Evolutionary conservation across 1,284 basidiomycete species (phyloP).

Genomic region (Ceratorhiza oryzae-sativae): DNA sequence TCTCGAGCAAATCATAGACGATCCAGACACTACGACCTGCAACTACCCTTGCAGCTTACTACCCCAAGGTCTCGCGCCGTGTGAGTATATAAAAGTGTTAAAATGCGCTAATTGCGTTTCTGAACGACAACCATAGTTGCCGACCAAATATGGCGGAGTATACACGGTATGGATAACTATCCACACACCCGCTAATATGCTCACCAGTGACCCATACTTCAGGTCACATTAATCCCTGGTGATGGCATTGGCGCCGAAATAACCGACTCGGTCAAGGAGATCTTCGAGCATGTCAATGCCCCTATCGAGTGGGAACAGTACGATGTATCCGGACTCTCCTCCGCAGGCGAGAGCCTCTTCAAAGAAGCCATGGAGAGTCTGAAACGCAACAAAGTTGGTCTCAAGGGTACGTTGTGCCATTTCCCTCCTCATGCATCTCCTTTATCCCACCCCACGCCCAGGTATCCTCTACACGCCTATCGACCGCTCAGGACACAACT

Average conservation of each 20-base stretch:
- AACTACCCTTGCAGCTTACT: conserved; percentile 81
- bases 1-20: conserved; percentile 9
- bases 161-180: conserved; percentile 70
- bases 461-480: conserved; percentile 99
- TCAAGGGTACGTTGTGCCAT: conserved; percentile 79
- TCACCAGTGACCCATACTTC: neutral
- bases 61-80: conserved; percentile 74
- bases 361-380: conserved; percentile 97
- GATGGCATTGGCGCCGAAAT: conserved; percentile 98
- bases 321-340: conserved; percentile 96
- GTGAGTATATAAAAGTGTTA: conserved; percentile 53
- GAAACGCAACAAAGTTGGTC: conserved; percentile 95
- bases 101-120: neutral
- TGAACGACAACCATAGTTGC: conserved; percentile 59
- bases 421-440: neutral
- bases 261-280: conserved; percentile 98
- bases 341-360: conserved; percentile 93
- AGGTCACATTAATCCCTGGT: conserved; percentile 91
- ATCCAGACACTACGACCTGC: conserved; percentile 52
- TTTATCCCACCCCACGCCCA: conserved; percentile 49
- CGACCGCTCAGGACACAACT: conserved; percentile 95
- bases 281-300: conserved; percentile 96
- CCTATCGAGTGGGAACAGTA: conserved; percentile 99
- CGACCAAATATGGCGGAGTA: conserved; percentile 95
- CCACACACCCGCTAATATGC: neutral